Evolutionary conservation across 495 filamentous ascomycete species (phyloP), one percentile per base, ranked within the genome.

Genomic region (Xylaria palmicola): DNA sequence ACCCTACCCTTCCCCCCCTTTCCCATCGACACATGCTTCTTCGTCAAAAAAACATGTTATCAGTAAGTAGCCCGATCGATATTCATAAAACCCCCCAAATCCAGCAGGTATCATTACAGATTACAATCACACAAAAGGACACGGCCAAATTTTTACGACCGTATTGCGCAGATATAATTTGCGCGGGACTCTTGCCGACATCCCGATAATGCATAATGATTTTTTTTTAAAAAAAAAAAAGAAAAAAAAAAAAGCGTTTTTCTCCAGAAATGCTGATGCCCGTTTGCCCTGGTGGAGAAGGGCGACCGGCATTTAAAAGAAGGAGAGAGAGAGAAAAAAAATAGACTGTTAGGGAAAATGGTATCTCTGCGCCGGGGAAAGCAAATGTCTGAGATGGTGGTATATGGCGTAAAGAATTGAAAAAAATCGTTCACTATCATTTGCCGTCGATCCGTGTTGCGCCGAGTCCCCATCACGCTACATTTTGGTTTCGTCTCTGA

Each of bases 401-500:
- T 56, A 51, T 56, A 49, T 57, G 43, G 10, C 22, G 36, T 41
- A 44, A 36, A 32, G 36, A 41, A 60, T 15, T 26, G 32, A 43
- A 49, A 22, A 43, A 49, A 49, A 24, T 43, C 58, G 17, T 53
- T 53, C 40, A 37, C 32, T 24, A 45, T 60, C 37, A 19, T 51
- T n/a, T 17, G 47, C 7, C 1, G 57, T 27, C 26, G 20, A 58
- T 58, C 44, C 22, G 37, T 44, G 1, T 17, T 12, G 5, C 34
- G 36, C 34, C 10, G 20, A 32, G 34, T 36, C 12, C n/a, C 59
- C 37, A 51, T 53, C 50, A 6, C n/a, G 26, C 68, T 60, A 72
- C 64, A 72, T 64, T 51, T 52, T 65, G 24, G 70, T 69, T 64
- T 80, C 77, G 36, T 81, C 79, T 12, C 78, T 69, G 15, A 81